These are phyloP conservation scores for Helianthus annuus DNA, from an alignment of 129 eudicot species.

Conservation along the genomic window DNA sequence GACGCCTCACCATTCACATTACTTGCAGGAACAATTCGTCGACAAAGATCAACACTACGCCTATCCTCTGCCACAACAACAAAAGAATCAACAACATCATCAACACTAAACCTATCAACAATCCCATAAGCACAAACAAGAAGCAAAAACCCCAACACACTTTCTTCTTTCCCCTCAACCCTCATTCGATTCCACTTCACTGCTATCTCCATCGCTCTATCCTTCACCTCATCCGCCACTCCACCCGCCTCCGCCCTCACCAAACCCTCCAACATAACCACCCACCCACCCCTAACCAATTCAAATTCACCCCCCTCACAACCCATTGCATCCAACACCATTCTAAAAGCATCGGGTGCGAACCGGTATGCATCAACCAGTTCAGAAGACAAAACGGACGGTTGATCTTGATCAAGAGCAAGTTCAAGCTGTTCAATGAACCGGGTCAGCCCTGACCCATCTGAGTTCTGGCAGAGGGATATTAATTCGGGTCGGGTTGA, in stretches of 20 bases:
- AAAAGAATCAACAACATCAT: slow-evolving; percentile 41
- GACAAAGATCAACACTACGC: slow-evolving; percentile 32
- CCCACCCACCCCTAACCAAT: slow-evolving; percentile 29
- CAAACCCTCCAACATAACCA: slow-evolving; percentile 50
- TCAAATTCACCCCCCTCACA: slow-evolving; percentile 15
- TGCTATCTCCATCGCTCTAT: slow-evolving; percentile 40
- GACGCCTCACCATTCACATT: slow-evolving; percentile 36
- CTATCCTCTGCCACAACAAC: slow-evolving; percentile 17
- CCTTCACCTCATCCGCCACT: slow-evolving; percentile 24
- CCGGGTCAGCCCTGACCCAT: slow-evolving; percentile 33
- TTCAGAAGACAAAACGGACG: slow-evolving; percentile 17
- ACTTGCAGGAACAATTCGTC: slow-evolving; percentile 29
- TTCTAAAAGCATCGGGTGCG: slow-evolving; percentile 43
- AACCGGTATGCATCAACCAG: slow-evolving; percentile 40
- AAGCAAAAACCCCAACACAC: slow-evolving; percentile 40
- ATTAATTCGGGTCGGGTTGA: slow-evolving; percentile 40
- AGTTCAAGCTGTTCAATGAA: slow-evolving; percentile 15
- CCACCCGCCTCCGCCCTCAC: slow-evolving; percentile 25
- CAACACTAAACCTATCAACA: slow-evolving; percentile 18
- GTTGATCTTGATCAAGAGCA: slow-evolving; percentile 4
- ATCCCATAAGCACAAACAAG: slow-evolving; percentile 42
- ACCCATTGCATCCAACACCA: slow-evolving; percentile 44
- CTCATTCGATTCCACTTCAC: slow-evolving; percentile 39
- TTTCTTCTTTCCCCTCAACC: neutral
- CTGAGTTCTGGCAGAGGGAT: slow-evolving; percentile 40